Percentiles rank a stretch among this genome's conserved stretches.
These are phyloP conservation scores for Solanum neorickii DNA, from an alignment of 257 asterid genomes.

Conservation along the genomic window DNA sequence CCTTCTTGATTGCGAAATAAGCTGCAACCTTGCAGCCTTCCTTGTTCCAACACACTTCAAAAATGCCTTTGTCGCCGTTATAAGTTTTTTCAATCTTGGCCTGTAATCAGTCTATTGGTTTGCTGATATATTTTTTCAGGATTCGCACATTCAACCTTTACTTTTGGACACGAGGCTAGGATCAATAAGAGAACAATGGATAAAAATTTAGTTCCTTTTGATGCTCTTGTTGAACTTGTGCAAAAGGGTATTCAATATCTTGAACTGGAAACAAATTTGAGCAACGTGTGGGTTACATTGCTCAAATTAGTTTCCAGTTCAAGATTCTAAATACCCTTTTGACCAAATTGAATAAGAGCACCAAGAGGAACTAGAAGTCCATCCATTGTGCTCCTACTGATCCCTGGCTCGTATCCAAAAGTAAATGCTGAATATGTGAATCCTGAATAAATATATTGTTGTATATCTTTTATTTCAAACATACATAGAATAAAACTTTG, in stretches of 20 bases:
- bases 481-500: too few relatives aligned
- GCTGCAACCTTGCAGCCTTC: too few relatives aligned
- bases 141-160: slow-evolving; percentile 70
- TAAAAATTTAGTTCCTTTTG: slow-evolving; percentile 80
- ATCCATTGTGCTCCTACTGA: slow-evolving; percentile 51
- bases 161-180: slow-evolving; percentile 82
- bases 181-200: slow-evolving; percentile 55
- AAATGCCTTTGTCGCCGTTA: too few relatives aligned
- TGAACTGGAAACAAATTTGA: slow-evolving; percentile 76
- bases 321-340: slow-evolving; percentile 77
- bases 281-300: slow-evolving; percentile 29
- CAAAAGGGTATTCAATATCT: slow-evolving; percentile 86
- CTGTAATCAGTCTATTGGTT: background rate
- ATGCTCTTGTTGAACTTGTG: slow-evolving; percentile 69
- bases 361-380: slow-evolving; percentile 89
- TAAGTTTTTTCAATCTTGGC: background rate
- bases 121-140: slow-evolving; percentile 32
- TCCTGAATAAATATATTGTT: too few relatives aligned
- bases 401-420: slow-evolving; percentile 79
- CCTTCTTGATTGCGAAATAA: too few relatives aligned
- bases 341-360: slow-evolving; percentile 70
- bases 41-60: background rate
- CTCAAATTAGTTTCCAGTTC: slow-evolving; percentile 49
- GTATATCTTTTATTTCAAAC: too few relatives aligned
- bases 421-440: slow-evolving; percentile 7